Conservation (phyloP, 164 flowering plant species). For the Vitis riparia region DNA sequence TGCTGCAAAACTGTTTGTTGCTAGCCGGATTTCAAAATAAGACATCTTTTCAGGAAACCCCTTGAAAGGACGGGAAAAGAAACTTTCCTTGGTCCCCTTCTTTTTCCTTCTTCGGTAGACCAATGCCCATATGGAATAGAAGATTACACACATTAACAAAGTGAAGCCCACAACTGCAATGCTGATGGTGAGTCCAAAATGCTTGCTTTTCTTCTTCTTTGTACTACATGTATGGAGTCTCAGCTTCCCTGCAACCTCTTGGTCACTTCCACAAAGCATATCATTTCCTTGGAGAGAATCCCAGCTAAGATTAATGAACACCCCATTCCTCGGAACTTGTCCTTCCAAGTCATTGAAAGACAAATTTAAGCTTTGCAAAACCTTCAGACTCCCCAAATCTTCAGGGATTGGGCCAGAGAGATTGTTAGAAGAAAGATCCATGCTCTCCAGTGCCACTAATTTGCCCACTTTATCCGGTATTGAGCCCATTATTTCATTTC, state of each 20-base stretch:
- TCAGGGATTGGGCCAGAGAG: slow-evolving; percentile 12
- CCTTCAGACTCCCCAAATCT: neutral
- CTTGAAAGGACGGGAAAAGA: neutral
- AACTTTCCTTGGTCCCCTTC: neutral
- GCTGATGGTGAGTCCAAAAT: neutral
- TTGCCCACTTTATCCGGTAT: slow-evolving; percentile 2
- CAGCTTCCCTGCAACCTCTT: neutral
- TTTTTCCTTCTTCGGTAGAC: too few species aligned
- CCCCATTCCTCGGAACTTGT: neutral
- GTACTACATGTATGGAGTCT: neutral
- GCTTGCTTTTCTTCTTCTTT: neutral
- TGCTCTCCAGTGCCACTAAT: too few species aligned
- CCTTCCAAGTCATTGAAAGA: slow-evolving; percentile 11
- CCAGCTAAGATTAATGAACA: too few species aligned
- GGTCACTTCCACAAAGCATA: neutral
- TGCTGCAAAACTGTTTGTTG: slow-evolving; percentile 28
- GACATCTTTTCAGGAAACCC: slow-evolving; percentile 7
- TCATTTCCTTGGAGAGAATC: too few species aligned
- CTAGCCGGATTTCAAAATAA: slow-evolving; percentile 13
- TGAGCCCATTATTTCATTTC: slow-evolving; percentile 1
- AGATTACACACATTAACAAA: neutral
- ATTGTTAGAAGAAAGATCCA: slow-evolving; percentile 6
- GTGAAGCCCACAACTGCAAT: neutral
- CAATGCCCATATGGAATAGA: neutral
- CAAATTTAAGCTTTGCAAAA: neutral